A percentile compares a stretch with the other conserved stretches of the same genome.
Conservation (phyloP, 106 monocot species). For the Posidonia australis region DNA sequence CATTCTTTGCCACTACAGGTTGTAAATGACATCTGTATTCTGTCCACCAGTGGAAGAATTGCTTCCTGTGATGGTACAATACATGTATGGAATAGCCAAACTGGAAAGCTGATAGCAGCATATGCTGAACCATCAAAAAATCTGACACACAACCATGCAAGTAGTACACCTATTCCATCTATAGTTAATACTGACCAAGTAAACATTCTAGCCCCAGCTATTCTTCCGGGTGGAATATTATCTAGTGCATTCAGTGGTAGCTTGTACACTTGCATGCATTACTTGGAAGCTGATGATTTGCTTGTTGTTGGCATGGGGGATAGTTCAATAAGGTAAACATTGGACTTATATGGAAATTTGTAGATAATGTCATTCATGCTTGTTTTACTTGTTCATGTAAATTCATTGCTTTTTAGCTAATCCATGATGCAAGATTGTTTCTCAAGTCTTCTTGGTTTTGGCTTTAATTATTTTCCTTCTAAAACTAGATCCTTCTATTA, state of each 20-base stretch:
- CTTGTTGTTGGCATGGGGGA: constrained; percentile 88
- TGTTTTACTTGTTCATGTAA: no score
- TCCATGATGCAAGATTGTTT: no score
- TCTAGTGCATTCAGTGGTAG: constrained; percentile 79
- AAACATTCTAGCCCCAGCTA: constrained; percentile 43
- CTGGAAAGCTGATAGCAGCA: constrained; percentile 72
- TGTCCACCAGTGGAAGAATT: constrained; percentile 63
- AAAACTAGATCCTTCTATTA: no score
- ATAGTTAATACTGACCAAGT: constrained; percentile 45
- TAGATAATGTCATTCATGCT: no score
- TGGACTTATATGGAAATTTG: background rate
- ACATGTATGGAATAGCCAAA: constrained; percentile 87
- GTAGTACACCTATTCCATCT: constrained; percentile 12
- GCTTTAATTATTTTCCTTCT: no score
- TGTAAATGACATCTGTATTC: constrained; percentile 60
- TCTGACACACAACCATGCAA: constrained; percentile 19
- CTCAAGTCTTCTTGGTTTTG: no score
- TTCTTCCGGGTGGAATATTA: constrained; percentile 65
- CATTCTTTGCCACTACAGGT: constrained; percentile 33
- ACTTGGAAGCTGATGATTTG: constrained; percentile 46
- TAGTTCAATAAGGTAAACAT: constrained; percentile 75
- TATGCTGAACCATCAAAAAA: constrained; percentile 60
- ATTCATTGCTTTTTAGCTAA: no score
- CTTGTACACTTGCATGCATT: constrained; percentile 87
- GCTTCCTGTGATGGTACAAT: constrained; percentile 98